Conservation (phyloP, 2,329 filamentous ascomycete species). For the Alternaria triticimaculans region DNA sequence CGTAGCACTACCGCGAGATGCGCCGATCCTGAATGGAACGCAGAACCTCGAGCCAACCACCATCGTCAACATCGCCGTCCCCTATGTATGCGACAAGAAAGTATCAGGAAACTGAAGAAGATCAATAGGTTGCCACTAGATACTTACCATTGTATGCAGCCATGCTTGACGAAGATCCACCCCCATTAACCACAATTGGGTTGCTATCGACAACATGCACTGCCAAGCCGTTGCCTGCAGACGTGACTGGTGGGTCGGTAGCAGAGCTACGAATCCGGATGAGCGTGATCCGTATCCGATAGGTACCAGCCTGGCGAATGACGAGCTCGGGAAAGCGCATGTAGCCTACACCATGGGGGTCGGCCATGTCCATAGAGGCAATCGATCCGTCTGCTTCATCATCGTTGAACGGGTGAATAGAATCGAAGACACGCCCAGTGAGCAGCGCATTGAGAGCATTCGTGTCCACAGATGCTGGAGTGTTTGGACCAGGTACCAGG, state of each 20-base stretch:
- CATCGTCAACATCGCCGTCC: conserved; percentile 37
- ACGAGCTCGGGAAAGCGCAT: conserved; percentile 47
- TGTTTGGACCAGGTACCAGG: conserved; percentile 38
- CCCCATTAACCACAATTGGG: conserved; percentile 40
- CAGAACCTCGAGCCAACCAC: conserved; percentile 40
- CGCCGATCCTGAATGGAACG: conserved; percentile 34
- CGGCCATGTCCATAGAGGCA: conserved; percentile 46
- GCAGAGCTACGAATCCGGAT: conserved; percentile 40
- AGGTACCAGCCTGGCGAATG: conserved; percentile 47
- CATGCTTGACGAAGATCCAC: conserved; percentile 22
- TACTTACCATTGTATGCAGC: conserved; percentile 43
- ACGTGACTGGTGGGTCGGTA: conserved; percentile 33
- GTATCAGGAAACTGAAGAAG: conserved; percentile 38
- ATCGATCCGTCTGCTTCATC: conserved; percentile 46
- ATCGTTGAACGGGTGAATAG: conserved; percentile 46
- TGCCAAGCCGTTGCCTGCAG: conserved; percentile 34
- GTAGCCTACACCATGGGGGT: conserved; percentile 46
- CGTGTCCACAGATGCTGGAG: conserved; percentile 36
- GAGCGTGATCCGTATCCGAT: conserved; percentile 47
- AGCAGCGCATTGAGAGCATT: conserved; percentile 39
- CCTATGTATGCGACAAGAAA: conserved; percentile 28
- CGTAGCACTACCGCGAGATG: conserved; percentile 21
- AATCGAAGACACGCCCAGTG: conserved; percentile 41
- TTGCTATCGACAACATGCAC: conserved; percentile 46
- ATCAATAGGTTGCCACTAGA: conserved; percentile 39